Conservation (phyloP, 176 grass and related monocot species). For the Aegilops umbellulata region DNA sequence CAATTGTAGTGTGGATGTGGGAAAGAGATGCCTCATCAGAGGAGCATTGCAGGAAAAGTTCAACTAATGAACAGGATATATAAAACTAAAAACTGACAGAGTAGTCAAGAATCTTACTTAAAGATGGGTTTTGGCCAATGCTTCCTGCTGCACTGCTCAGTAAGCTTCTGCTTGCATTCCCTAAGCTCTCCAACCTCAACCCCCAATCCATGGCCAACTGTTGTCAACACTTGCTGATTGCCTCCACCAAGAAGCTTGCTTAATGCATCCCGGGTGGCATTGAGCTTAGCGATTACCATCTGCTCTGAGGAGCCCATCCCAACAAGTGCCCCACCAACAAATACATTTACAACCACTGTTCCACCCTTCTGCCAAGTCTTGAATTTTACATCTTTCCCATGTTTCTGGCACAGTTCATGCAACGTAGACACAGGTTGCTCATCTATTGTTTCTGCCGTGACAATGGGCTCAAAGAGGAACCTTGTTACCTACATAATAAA, state of each 20-base stretch:
- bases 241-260: constrained; percentile 41
- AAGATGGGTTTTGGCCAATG: constrained; percentile 60
- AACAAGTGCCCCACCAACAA: constrained; percentile 54
- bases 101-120: constrained; percentile 56
- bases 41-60: neutral
- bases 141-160: constrained; percentile 54
- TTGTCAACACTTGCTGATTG: constrained; percentile 15
- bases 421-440: constrained; percentile 77
- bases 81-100: neutral
- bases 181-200: constrained; percentile 47
- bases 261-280: constrained; percentile 69
- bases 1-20: neutral
- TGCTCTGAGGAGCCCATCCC: constrained; percentile 68
- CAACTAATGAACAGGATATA: neutral
- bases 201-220: neutral
- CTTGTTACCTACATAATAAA: constrained; percentile 53
- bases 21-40: neutral
- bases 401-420: constrained; percentile 56
- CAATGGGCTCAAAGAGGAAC: constrained; percentile 65
- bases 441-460: constrained; percentile 69
- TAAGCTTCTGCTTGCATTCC: constrained; percentile 72
- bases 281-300: constrained; percentile 78
- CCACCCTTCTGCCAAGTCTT: constrained; percentile 52
- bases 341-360: constrained; percentile 46
- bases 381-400: constrained; percentile 52